Conservation (phyloP, 306 rosid species). For the Prosopis cineraria region DNA sequence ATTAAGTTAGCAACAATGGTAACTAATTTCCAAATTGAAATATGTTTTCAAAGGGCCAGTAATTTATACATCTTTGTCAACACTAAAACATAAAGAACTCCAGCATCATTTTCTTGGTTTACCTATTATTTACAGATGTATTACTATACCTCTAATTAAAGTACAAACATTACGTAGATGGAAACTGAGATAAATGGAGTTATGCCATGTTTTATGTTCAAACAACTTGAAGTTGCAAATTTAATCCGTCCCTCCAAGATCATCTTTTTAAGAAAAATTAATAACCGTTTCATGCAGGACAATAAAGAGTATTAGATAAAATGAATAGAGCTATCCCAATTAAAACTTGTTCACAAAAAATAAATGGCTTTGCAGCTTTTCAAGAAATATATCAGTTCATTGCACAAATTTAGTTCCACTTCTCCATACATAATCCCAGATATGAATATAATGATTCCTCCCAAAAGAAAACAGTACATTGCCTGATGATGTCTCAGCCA, state of each 20-base stretch:
- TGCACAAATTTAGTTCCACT: background rate
- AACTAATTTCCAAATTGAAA: background rate
- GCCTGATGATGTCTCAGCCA: slow-evolving; percentile 90
- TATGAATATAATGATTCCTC: background rate
- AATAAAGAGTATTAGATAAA: background rate
- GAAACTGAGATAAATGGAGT: background rate
- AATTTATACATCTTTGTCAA: background rate
- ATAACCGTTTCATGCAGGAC: slow-evolving; percentile 14
- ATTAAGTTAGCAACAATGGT: background rate
- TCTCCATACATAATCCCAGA: background rate
- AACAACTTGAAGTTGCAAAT: slow-evolving; percentile 14
- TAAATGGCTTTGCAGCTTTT: background rate
- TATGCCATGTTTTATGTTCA: background rate
- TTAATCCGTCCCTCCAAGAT: background rate
- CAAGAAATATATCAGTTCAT: background rate
- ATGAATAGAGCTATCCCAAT: background rate
- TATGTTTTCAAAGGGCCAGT: background rate
- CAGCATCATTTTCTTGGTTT: background rate
- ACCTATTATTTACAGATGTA: background rate
- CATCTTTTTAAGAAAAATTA: slow-evolving; percentile 10
- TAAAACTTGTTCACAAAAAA: background rate
- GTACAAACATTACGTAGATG: background rate
- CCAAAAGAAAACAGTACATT: slow-evolving; percentile 73
- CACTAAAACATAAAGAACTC: background rate
- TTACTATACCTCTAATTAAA: background rate